These are phyloP conservation scores for Cystoisospora suis DNA, from an alignment of 169 alveolate species.

Conservation along the genomic window DNA sequence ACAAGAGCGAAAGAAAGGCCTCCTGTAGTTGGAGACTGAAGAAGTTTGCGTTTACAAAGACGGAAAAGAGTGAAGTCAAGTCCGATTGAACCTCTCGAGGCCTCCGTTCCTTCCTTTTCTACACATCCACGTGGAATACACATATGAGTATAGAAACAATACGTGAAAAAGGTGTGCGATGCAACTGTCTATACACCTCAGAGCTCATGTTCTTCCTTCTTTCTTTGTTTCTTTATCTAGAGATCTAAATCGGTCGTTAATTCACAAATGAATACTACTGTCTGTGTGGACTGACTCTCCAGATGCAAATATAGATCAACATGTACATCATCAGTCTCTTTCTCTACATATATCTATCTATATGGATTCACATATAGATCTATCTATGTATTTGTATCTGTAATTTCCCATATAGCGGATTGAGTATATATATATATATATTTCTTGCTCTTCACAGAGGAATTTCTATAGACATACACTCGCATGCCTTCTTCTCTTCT, in stretches of 20 bases:
- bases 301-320: background rate
- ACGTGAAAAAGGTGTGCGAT: no score
- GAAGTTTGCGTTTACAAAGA: no score
- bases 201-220: no score
- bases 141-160: no score
- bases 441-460: background rate
- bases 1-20: no score
- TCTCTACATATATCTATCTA: background rate
- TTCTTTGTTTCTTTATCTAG: background rate
- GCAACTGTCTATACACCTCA: no score
- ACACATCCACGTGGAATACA: no score
- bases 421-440: background rate
- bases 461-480: background rate
- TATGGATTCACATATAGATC: background rate
- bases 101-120: no score
- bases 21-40: no score
- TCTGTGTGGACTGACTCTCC: background rate
- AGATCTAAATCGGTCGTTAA: background rate
- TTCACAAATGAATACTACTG: background rate
- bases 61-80: no score
- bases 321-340: background rate
- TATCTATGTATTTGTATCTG: background rate
- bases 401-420: background rate
- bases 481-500: background rate
- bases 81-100: no score